Evolutionary conservation across 495 filamentous ascomycete species (phyloP).

Genomic region (Lindgomyces ingoldianus): DNA sequence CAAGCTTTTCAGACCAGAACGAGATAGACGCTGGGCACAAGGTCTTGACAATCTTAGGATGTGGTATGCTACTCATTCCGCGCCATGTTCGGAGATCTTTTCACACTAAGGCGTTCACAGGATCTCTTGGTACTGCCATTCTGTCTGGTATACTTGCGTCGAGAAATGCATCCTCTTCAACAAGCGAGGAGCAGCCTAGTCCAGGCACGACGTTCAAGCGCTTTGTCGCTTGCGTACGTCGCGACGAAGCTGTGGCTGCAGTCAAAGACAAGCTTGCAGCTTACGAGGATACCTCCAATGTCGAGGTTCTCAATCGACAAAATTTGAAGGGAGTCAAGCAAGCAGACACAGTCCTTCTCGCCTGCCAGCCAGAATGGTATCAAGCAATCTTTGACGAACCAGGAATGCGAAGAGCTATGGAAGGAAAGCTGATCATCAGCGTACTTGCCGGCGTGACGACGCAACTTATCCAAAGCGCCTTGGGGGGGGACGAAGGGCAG

Average conservation of each 20-base stretch:
- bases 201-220: not conserved
- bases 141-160: not conserved
- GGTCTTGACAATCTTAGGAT: too few species aligned
- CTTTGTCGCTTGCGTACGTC: not conserved
- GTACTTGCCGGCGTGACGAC: not conserved
- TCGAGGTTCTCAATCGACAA: not conserved
- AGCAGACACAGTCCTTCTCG: not conserved
- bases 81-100: not conserved
- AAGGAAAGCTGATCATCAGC: not conserved
- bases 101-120: not conserved
- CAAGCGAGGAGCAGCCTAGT: not conserved
- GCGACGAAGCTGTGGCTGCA: not conserved
- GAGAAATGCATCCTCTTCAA: not conserved
- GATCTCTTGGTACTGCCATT: not conserved
- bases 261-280: not conserved
- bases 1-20: too few species aligned
- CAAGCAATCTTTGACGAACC: not conserved
- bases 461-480: not conserved
- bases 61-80: too few species aligned
- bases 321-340: not conserved
- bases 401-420: not conserved
- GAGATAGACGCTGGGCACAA: too few species aligned
- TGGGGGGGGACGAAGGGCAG: not conserved
- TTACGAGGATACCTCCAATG: not conserved
- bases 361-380: not conserved